Percentiles rank a stretch among this genome's conserved stretches.
These are phyloP conservation scores for Penicillium crustosum DNA, from an alignment of 2,329 filamentous ascomycete species.

Conservation along the genomic window DNA sequence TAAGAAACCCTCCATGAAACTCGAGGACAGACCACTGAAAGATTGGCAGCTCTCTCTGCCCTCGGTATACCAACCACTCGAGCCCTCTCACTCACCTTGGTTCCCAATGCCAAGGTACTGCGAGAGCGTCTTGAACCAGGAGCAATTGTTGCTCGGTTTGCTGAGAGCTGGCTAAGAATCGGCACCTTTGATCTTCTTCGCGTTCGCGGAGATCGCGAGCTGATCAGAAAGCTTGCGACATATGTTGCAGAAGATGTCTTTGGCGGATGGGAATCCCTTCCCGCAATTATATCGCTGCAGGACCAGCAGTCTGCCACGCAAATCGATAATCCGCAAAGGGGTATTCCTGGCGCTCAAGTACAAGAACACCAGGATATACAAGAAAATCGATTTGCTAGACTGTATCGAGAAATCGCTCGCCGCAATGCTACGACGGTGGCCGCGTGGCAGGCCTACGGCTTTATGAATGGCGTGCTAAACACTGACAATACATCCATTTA, in stretches of 20 bases:
- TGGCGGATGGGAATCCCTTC: conserved; percentile 81
- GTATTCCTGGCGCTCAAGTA: conserved; percentile 57
- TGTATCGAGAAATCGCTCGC: conserved; percentile 84
- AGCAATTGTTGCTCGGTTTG: conserved; percentile 89
- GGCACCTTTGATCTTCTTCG: conserved; percentile 96
- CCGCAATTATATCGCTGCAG: conserved; percentile 53
- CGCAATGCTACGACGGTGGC: conserved; percentile 87
- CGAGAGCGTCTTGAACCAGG: conserved; percentile 84
- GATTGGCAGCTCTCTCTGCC: conserved; percentile 63
- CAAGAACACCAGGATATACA: conserved; percentile 67
- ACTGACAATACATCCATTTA: conserved; percentile 95
- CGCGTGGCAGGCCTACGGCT: conserved; percentile 96
- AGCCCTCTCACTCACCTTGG: conserved; percentile 76
- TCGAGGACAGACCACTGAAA: not conserved
- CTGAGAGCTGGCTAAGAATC: conserved; percentile 85
- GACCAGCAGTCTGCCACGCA: conserved; percentile 40
- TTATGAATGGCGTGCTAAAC: conserved; percentile 97
- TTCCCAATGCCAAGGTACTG: conserved; percentile 69
- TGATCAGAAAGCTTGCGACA: conserved; percentile 72
- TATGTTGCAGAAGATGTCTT: conserved; percentile 89
- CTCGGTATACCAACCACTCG: conserved; percentile 83
- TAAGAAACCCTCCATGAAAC: conserved; percentile 14
- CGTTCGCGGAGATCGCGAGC: conserved; percentile 71
- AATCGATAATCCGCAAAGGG: conserved; percentile 49
- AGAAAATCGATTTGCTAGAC: conserved; percentile 81